Conservation (phyloP, 768 basidiomycete genomes). For the Kwoniella shandongensis region DNA sequence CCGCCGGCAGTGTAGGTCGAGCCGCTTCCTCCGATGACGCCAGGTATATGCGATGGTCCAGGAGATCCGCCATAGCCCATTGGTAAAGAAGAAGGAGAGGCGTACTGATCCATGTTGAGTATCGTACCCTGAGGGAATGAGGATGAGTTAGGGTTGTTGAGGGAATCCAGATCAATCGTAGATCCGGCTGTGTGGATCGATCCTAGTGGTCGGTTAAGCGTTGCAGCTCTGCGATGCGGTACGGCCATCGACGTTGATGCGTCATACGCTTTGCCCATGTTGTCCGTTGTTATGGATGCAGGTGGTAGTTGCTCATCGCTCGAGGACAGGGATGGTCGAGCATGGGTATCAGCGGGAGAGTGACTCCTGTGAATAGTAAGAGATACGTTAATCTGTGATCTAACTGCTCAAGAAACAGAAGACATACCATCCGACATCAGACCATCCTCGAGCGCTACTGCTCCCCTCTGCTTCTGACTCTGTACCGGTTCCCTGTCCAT, state of each 20-base stretch:
- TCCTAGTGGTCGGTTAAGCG: slow-evolving; percentile 19
- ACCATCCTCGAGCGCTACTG: slow-evolving; percentile 40
- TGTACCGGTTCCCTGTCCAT: slow-evolving; percentile 17
- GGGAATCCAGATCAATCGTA: slow-evolving; percentile 21
- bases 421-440: slow-evolving; percentile 43
- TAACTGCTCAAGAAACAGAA: no score
- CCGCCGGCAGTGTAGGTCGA: neutral
- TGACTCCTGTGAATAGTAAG: slow-evolving; percentile 17
- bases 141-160: slow-evolving; percentile 12
- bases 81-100: slow-evolving; percentile 13
- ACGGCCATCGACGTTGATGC: neutral
- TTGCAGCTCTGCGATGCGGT: slow-evolving; percentile 14
- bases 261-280: no score
- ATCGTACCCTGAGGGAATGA: neutral
- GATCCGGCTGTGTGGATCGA: slow-evolving; percentile 30
- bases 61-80: slow-evolving; percentile 11
- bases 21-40: neutral
- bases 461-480: slow-evolving; percentile 38
- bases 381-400: no score
- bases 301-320: slow-evolving; percentile 23
- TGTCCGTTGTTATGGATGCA: slow-evolving; percentile 2
- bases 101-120: slow-evolving; percentile 2
- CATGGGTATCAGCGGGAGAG: slow-evolving; percentile 3
- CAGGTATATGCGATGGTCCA: slow-evolving; percentile 1
- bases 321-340: slow-evolving; percentile 29